Evolutionary conservation across 2,329 filamentous ascomycete genomes (phyloP).

Genomic region (Pestalotiopsis sp.): DNA sequence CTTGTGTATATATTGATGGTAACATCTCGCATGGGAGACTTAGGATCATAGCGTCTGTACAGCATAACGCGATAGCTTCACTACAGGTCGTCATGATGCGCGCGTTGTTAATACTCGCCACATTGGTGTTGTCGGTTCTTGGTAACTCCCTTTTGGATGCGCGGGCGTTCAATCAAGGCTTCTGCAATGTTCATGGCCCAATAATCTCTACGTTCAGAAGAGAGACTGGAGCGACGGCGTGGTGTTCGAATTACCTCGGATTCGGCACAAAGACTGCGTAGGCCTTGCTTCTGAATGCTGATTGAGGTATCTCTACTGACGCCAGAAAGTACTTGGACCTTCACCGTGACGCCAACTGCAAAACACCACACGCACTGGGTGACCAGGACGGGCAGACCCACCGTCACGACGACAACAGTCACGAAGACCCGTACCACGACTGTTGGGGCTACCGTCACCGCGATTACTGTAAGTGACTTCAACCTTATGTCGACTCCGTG

Average conservation of each 20-base stretch:
- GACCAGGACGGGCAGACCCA: neutral
- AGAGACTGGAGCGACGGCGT: neutral
- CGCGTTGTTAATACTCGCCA: neutral
- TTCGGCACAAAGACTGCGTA: neutral
- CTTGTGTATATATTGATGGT: neutral
- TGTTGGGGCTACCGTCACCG: neutral
- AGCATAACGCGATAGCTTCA: neutral
- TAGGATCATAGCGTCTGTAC: neutral
- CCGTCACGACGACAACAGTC: neutral
- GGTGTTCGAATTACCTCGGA: neutral
- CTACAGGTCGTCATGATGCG: neutral
- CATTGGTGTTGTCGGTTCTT: neutral
- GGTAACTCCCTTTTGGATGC: neutral
- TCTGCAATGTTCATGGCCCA: neutral
- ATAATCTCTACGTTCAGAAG: neutral
- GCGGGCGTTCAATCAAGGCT: neutral
- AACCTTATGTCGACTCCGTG: neutral
- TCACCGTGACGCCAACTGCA: neutral
- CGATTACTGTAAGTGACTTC: neutral
- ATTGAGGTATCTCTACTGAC: neutral
- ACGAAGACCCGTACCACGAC: neutral
- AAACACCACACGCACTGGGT: neutral
- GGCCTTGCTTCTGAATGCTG: neutral
- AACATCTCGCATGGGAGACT: neutral
- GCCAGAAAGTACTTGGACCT: neutral